Conservation (phyloP, 2,329 filamentous ascomycete species). For the Ophiostoma quercus region DNA sequence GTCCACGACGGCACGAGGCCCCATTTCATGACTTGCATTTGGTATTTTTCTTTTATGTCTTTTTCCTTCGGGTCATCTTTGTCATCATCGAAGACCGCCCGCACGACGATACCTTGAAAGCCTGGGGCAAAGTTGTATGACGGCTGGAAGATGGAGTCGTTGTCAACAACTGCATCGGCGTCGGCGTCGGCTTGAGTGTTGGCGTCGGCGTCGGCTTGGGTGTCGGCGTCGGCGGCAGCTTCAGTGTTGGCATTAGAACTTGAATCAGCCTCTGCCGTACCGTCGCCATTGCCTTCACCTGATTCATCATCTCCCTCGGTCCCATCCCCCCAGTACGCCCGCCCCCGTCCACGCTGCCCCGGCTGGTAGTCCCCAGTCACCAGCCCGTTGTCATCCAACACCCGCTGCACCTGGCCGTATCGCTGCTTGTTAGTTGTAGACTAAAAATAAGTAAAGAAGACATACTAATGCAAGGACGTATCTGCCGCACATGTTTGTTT, state of each 20-base stretch:
- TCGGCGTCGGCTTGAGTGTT: background rate
- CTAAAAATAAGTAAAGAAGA: too few relatives aligned
- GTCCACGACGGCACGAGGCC: conserved; percentile 92
- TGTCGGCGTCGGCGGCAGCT: conserved; percentile 16
- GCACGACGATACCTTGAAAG: conserved; percentile 78
- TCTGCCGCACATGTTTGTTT: conserved; percentile 34
- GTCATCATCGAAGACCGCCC: conserved; percentile 33
- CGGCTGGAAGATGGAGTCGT: conserved; percentile 51
- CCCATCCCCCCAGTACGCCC: conserved; percentile 49
- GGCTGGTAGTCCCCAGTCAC: conserved; percentile 1
- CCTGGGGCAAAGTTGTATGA: conserved; percentile 93
- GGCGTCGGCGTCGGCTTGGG: background rate
- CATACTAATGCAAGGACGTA: conserved; percentile 38
- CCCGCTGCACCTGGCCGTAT: conserved; percentile 67
- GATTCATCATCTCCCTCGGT: conserved; percentile 58
- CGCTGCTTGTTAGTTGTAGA: conserved; percentile 47
- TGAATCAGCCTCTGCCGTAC: background rate
- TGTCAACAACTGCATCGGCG: too few relatives aligned
- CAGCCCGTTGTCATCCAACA: conserved; percentile 58
- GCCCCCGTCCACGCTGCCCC: background rate
- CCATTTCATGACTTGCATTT: conserved; percentile 93
- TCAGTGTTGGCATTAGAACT: background rate
- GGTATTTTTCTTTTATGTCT: conserved; percentile 48
- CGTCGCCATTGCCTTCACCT: background rate
- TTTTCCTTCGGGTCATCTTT: background rate